Percentiles rank a stretch among this genome's conserved stretches.
phyloP scores from a whole-genome alignment of 192 early-diverging fungal species.

The Chytriomyces hyalinus region DNA sequence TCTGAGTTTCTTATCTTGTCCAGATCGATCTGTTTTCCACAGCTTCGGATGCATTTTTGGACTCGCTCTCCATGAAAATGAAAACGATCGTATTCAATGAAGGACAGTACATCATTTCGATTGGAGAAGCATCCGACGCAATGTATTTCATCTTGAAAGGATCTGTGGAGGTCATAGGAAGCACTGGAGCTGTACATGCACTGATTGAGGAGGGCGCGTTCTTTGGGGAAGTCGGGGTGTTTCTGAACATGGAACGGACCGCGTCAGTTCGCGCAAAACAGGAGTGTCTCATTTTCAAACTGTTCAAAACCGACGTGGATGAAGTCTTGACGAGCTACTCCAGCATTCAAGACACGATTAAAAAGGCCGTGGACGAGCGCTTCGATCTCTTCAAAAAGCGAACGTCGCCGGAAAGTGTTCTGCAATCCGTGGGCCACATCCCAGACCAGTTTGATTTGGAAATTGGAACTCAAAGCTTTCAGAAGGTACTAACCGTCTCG shows the following conservation, averaged over 20 bases:
- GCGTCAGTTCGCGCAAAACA: conserved; percentile 51
- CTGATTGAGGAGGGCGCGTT: conserved; percentile 47
- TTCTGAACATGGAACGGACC: conserved; percentile 51
- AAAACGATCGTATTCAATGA: conserved; percentile 34
- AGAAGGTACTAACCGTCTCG: conserved; percentile 51
- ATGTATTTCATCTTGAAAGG: conserved; percentile 54
- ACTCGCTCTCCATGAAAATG: conserved; percentile 40
- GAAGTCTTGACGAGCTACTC: conserved; percentile 39
- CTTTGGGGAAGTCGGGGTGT: conserved; percentile 59
- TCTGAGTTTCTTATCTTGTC: not conserved
- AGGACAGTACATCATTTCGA: conserved; percentile 38
- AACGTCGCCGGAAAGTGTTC: not conserved
- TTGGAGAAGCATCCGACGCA: conserved; percentile 43
- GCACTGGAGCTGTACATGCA: conserved; percentile 42
- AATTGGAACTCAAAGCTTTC: conserved; percentile 42
- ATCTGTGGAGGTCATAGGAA: conserved; percentile 44
- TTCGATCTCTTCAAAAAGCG: conserved; percentile 40
- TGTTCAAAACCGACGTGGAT: conserved; percentile 42
- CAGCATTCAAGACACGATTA: conserved; percentile 43
- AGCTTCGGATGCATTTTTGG: conserved; percentile 38
- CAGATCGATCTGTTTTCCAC: conserved; percentile 45
- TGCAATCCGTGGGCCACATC: not conserved
- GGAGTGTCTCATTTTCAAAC: conserved; percentile 49
- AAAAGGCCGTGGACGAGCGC: conserved; percentile 49
- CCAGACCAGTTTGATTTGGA: conserved; percentile 49